phyloP scores from a whole-genome alignment of 2,329 filamentous ascomycete genomes.

The Verticillium dahliae region DNA sequence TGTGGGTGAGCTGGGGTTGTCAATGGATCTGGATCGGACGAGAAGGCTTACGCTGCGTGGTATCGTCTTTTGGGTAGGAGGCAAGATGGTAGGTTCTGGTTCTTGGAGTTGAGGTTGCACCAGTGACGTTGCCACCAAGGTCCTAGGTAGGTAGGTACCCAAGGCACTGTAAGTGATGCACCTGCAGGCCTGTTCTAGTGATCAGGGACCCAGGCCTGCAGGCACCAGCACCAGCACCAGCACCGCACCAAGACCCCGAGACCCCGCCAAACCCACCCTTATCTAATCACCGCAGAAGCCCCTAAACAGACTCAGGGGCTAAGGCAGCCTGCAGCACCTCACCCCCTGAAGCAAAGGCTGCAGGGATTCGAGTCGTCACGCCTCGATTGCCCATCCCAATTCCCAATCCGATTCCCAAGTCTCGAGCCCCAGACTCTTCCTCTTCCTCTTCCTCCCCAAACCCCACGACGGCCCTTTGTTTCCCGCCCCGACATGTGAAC shows the following conservation, averaged over 20 bases:
- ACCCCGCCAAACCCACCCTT: constrained; percentile 11
- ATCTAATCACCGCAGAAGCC: constrained; percentile 3
- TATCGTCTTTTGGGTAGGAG: too few species aligned
- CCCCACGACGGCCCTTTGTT: neutral
- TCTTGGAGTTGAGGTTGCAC: neutral
- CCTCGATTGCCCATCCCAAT: neutral
- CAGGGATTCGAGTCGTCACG: constrained; percentile 3
- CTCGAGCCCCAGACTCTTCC: neutral
- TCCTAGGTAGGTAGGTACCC: too few species aligned
- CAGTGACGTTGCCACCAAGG: neutral
- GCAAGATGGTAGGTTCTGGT: neutral
- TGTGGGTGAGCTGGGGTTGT: neutral
- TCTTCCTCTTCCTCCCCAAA: neutral
- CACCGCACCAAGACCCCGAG: too few species aligned
- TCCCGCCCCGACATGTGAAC: neutral
- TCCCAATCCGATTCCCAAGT: neutral
- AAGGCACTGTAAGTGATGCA: too few species aligned
- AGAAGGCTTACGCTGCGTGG: neutral
- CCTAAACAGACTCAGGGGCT: neutral
- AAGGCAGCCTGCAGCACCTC: neutral
- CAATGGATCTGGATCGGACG: neutral
- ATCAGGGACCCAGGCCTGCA: neutral
- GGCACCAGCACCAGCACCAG: neutral
- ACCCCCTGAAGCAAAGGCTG: neutral
- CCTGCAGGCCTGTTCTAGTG: too few species aligned